phyloP scores from a whole-genome alignment of 2,329 filamentous ascomycete species.

The Nemania sp. region DNA sequence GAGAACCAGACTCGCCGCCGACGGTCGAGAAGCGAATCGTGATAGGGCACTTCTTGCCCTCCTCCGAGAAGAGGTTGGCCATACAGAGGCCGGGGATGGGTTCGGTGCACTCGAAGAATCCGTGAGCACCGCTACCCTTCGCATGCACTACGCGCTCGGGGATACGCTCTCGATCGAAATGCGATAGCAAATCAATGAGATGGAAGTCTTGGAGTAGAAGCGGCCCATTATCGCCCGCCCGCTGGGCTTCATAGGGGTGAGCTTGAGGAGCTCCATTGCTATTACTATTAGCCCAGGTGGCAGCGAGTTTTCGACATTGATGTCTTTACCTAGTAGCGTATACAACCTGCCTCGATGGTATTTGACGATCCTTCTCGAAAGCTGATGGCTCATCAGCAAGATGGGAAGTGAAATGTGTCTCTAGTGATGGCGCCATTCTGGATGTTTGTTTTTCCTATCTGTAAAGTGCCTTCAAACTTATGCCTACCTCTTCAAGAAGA shows the following conservation, averaged over 20 bases:
- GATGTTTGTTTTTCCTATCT: constrained; percentile 8
- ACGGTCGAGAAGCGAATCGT: constrained; percentile 80
- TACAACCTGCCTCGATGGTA: constrained; percentile 55
- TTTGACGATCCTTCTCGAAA: constrained; percentile 57
- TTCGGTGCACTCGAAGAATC: constrained; percentile 56
- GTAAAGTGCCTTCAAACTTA: not conserved
- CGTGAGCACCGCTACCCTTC: constrained; percentile 41
- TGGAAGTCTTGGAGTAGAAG: constrained; percentile 49
- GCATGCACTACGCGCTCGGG: constrained; percentile 45
- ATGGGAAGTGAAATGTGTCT: constrained; percentile 55
- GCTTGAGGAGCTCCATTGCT: constrained; percentile 47
- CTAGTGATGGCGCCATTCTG: constrained; percentile 48
- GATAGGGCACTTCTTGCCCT: constrained; percentile 76
- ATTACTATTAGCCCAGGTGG: constrained; percentile 10
- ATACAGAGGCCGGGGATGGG: constrained; percentile 65
- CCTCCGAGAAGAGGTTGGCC: constrained; percentile 62
- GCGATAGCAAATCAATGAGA: constrained; percentile 48
- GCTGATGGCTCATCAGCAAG: constrained; percentile 54
- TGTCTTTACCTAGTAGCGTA: constrained; percentile 68
- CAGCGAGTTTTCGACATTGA: not conserved
- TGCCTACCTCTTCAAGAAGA: not conserved
- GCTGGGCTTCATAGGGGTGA: constrained; percentile 44
- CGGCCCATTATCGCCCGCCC: constrained; percentile 44
- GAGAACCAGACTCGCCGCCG: constrained; percentile 73
- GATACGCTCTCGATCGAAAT: constrained; percentile 48